Percentiles rank a stretch among this genome's conserved stretches.
Conservation (phyloP, 768 basidiomycete species). For the Tulasnella sp. region DNA sequence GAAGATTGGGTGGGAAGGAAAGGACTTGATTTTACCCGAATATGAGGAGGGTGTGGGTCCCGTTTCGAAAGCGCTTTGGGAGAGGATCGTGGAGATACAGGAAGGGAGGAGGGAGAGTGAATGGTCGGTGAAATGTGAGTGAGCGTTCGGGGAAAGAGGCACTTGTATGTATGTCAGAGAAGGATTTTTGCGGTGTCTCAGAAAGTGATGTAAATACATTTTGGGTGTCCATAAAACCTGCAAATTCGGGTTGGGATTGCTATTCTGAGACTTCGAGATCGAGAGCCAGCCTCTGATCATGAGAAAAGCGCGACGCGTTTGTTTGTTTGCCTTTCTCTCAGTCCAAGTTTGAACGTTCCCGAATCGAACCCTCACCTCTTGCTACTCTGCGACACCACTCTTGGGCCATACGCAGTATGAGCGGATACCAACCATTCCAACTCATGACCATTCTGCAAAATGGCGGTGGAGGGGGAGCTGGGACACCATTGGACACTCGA, state of each 20-base stretch:
- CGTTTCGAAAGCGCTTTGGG: constrained; percentile 60
- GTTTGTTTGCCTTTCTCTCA: constrained; percentile 4
- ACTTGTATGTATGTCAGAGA: neutral
- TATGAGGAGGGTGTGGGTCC: constrained; percentile 49
- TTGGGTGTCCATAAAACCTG: neutral
- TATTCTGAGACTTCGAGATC: neutral
- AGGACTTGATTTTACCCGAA: constrained; percentile 60
- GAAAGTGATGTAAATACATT: neutral
- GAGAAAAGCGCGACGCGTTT: constrained; percentile 2
- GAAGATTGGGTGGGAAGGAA: constrained; percentile 66
- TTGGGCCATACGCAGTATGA: neutral
- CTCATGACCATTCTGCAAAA: constrained; percentile 14
- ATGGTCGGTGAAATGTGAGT: constrained; percentile 57
- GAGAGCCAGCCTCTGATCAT: too few relatives aligned
- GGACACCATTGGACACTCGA: constrained; percentile 16
- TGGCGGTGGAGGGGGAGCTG: neutral
- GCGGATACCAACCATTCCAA: constrained; percentile 22
- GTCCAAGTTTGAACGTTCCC: constrained; percentile 3
- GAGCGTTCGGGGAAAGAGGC: neutral
- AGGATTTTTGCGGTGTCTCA: neutral
- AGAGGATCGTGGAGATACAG: constrained; percentile 60
- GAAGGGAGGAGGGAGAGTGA: constrained; percentile 70
- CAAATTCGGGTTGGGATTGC: neutral
- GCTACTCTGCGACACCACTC: neutral
- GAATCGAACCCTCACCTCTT: neutral